Base-by-base conservation (phyloP, 2,329 filamentous ascomycete species). In the Chaetomiaceae sp. region DNA sequence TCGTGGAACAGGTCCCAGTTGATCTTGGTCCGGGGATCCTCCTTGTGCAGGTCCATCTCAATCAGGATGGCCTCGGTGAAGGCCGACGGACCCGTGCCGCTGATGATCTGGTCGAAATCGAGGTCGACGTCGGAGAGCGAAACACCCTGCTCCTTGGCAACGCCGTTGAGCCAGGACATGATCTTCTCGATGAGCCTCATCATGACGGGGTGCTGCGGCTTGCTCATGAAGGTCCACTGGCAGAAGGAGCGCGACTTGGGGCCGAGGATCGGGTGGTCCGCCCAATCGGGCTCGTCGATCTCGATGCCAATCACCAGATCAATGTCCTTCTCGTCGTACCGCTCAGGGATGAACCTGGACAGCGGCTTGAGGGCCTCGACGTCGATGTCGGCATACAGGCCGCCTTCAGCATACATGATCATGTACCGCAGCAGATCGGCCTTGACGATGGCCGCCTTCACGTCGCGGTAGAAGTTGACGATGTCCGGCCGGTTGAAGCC, bases 181-280 rank as follows among this genome's bases (percentile, higher is more conserved):
- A 87, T 87, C 60, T 83, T 79, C 63, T 87, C 82, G 41, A 87
- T 77, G 3, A 88, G 73, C 27, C 71, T 70, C 65, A 87, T 71
- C 82, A 88, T 86, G 50, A 87, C 81, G 1, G 82, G 82, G 21
- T 83, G 75, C 16, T 74, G 71, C 1, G 85, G 83, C 62, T 86
- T 85, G 59, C 79, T 79, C 70, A 86, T 83, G 60, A 87, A 86
- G 0, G 85, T 87, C 85, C 85, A 88, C 62, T 87, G 85, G 64
- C 84, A 87, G 63, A 88, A 87, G 0, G 83, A 87, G 57, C 75
- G 72, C 33, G 79, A 86, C 66, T 87, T 87, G 43, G 74, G 75
- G 13, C 85, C 84, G 0, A 87, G 71, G 27, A 87, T 82, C 2
- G 79, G 74, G 62, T 87, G 84, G 44, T 81, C 67, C 16, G 68